Evolutionary conservation across 768 basidiomycete species (phyloP).

Genomic region (Glaciozyma antarctica): DNA sequence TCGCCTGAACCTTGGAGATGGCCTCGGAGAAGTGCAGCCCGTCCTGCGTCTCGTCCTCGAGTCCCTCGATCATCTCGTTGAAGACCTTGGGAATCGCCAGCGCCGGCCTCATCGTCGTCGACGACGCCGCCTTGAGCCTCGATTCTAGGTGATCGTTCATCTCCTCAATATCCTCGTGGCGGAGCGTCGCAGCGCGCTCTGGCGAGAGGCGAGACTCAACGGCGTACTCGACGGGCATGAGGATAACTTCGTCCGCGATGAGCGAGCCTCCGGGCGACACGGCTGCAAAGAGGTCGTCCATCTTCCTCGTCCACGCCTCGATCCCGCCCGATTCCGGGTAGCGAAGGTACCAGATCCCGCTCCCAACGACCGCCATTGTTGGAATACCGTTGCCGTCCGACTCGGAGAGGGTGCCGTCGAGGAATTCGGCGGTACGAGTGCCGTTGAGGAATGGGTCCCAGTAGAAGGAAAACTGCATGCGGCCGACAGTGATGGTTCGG

Average conservation of each 20-base stretch:
- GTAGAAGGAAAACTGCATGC: slow-evolving; percentile 50
- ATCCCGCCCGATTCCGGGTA: slow-evolving; percentile 65
- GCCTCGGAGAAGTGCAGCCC: slow-evolving; percentile 68
- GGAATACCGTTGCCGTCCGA: slow-evolving; percentile 38
- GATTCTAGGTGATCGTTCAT: slow-evolving; percentile 74
- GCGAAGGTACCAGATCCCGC: slow-evolving; percentile 82
- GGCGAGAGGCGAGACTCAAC: slow-evolving; percentile 56
- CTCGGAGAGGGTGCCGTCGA: slow-evolving; percentile 38
- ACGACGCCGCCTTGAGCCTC: slow-evolving; percentile 44
- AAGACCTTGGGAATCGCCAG: slow-evolving; percentile 66
- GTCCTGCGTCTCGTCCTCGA: slow-evolving; percentile 62
- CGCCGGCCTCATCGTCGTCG: slow-evolving; percentile 32
- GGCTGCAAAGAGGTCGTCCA: slow-evolving; percentile 55
- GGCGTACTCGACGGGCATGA: slow-evolving; percentile 68
- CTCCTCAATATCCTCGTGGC: slow-evolving; percentile 67
- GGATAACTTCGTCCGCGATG: slow-evolving; percentile 61
- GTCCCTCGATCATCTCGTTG: slow-evolving; percentile 52
- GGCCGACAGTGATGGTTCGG: slow-evolving; percentile 48
- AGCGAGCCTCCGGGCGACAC: slow-evolving; percentile 28
- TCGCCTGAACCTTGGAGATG: slow-evolving; percentile 60
- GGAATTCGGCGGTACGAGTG: slow-evolving; percentile 48
- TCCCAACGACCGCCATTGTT: slow-evolving; percentile 68
- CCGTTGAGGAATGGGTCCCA: slow-evolving; percentile 87
- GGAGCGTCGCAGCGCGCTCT: slow-evolving; percentile 60
- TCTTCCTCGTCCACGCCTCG: slow-evolving; percentile 63